Percentiles rank a stretch among this genome's conserved stretches.
phyloP scores from a whole-genome alignment of 2,329 filamentous ascomycete species.

The Colletotrichum magnum region DNA sequence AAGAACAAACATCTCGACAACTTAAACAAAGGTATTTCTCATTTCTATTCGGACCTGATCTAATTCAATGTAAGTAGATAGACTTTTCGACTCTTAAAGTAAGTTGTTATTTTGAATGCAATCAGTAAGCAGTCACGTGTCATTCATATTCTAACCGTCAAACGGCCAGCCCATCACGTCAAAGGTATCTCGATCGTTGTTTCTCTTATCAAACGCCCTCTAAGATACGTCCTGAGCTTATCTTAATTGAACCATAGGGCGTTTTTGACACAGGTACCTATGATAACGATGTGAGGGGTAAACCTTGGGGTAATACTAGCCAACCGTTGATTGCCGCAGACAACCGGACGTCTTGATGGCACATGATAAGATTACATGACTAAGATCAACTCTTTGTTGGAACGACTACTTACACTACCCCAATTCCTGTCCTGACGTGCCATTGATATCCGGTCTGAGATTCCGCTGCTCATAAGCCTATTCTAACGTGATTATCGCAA shows the following conservation, averaged over 20 bases:
- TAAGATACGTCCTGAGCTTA: neutral
- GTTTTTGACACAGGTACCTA: neutral
- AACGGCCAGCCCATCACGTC: too few relatives aligned
- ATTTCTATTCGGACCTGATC: too few relatives aligned
- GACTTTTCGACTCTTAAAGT: neutral
- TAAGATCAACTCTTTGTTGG: neutral
- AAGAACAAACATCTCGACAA: neutral
- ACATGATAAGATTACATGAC: conserved; percentile 22
- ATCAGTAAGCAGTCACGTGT: neutral
- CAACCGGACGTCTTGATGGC: conserved; percentile 12
- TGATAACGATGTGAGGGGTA: conserved; percentile 17
- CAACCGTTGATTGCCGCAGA: conserved; percentile 5
- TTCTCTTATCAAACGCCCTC: too few relatives aligned
- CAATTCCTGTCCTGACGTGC: neutral
- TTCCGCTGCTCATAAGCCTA: neutral
- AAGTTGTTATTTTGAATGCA: neutral
- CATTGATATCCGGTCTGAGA: neutral
- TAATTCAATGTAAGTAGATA: too few relatives aligned
- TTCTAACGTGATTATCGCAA: neutral
- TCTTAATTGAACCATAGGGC: neutral
- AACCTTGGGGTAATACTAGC: neutral
- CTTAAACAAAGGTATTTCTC: too few relatives aligned
- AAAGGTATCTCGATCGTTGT: too few relatives aligned
- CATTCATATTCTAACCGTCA: too few relatives aligned
- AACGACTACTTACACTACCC: neutral